Evolutionary conservation across 2,329 filamentous ascomycete species (phyloP).

Genomic region (Venturia pyrina): DNA sequence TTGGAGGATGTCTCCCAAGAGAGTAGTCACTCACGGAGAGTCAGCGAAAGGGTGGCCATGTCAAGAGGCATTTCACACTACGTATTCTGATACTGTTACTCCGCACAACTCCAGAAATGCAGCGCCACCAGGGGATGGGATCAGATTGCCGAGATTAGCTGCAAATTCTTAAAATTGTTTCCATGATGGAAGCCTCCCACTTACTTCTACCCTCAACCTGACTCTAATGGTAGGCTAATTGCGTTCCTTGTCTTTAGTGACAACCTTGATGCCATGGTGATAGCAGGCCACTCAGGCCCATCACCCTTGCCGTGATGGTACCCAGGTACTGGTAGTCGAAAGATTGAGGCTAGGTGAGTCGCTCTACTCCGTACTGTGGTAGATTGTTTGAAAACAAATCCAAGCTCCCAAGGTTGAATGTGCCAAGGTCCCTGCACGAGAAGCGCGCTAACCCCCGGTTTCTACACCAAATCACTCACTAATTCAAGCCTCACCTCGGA

Average conservation of each 20-base stretch:
- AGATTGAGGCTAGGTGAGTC: too few relatives aligned
- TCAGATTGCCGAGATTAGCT: neutral
- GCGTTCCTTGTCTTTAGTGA: neutral
- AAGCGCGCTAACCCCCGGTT: too few relatives aligned
- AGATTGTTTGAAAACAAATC: neutral
- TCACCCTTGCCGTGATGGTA: too few relatives aligned
- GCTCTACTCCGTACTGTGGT: too few relatives aligned
- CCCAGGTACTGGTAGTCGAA: too few relatives aligned
- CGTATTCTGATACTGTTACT: neutral
- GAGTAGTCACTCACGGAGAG: neutral
- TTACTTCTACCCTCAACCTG: neutral
- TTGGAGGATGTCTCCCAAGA: neutral
- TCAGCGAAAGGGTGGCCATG: neutral
- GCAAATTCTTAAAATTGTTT: neutral
- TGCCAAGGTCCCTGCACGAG: neutral
- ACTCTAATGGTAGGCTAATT: neutral
- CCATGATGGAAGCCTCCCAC: neutral
- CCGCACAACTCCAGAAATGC: constrained; percentile 2
- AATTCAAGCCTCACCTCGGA: too few relatives aligned
- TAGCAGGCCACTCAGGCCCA: too few relatives aligned
- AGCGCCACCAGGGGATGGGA: neutral
- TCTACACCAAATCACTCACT: too few relatives aligned
- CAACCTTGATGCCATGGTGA: too few relatives aligned
- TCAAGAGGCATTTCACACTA: neutral
- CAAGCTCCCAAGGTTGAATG: too few relatives aligned